Conservation (phyloP, 441 rosid species). For the Pelargonium australe region DNA sequence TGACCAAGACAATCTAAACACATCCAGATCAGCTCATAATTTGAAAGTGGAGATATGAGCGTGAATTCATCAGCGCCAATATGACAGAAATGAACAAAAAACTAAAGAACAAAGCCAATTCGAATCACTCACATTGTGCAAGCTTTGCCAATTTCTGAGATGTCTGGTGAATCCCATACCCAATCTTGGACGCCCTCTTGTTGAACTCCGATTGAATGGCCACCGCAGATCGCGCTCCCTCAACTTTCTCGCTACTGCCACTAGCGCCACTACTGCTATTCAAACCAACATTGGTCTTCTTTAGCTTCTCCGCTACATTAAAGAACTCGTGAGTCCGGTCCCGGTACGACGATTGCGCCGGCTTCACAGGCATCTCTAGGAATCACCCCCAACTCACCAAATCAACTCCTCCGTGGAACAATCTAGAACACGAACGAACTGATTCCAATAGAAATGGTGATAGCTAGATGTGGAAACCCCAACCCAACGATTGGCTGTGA, state of each 20-base stretch:
- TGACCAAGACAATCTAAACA: background rate
- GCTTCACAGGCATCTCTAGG: slow-evolving; percentile 34
- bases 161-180: slow-evolving; percentile 54
- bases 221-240: slow-evolving; percentile 43
- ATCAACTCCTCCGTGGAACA: slow-evolving; percentile 16
- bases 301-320: slow-evolving; percentile 37
- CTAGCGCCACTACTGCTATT: slow-evolving; percentile 27
- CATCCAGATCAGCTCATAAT: background rate
- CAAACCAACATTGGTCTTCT: slow-evolving; percentile 31
- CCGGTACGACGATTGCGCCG: slow-evolving; percentile 46
- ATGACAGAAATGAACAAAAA: background rate
- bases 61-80: background rate
- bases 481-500: background rate
- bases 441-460: background rate
- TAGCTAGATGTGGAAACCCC: too few relatives aligned
- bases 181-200: slow-evolving; percentile 48
- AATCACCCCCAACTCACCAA: slow-evolving; percentile 29
- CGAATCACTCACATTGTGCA: slow-evolving; percentile 42
- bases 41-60: background rate
- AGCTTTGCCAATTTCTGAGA: slow-evolving; percentile 60
- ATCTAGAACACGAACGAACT: background rate
- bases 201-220: slow-evolving; percentile 50
- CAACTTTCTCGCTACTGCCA: slow-evolving; percentile 24
- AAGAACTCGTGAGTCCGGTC: slow-evolving; percentile 55
- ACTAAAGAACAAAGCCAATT: background rate